Conservation (phyloP, 1,284 basidiomycete genomes). For the Vanrija pseudolonga region DNA sequence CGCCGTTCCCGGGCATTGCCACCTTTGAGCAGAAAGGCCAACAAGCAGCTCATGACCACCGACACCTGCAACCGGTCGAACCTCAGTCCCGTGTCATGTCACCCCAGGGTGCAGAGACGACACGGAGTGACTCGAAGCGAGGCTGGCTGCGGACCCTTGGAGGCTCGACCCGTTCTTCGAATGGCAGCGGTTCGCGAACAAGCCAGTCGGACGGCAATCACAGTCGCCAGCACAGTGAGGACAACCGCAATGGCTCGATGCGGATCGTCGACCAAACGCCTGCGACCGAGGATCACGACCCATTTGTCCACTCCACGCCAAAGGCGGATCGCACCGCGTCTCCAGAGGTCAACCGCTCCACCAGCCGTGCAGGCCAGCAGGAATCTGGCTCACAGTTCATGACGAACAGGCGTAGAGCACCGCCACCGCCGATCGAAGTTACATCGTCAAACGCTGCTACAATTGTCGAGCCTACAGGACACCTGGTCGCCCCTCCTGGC, state of each 20-base stretch:
- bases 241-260: neutral
- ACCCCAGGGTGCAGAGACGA: constrained; percentile 14
- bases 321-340: neutral
- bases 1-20: constrained; percentile 81
- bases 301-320: neutral
- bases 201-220: neutral
- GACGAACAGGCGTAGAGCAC: constrained; percentile 15
- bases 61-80: neutral
- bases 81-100: too few species aligned
- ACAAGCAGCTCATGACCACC: neutral
- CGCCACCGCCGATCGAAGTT: constrained; percentile 15
- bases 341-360: neutral
- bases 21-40: constrained; percentile 55
- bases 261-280: neutral
- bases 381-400: constrained; percentile 1
- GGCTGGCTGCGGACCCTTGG: constrained; percentile 30
- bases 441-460: constrained; percentile 8
- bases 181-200: neutral
- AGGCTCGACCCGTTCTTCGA: neutral
- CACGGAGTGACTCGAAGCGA: constrained; percentile 25
- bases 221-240: neutral
- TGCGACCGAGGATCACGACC: neutral
- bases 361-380: neutral
- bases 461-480: too few species aligned
- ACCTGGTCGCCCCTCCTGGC: neutral